Evolutionary conservation across 805 yeast species (phyloP), one percentile per base, ranked within the genome.

Genomic region (Schwanniomyces pseudopolymorphus): DNA sequence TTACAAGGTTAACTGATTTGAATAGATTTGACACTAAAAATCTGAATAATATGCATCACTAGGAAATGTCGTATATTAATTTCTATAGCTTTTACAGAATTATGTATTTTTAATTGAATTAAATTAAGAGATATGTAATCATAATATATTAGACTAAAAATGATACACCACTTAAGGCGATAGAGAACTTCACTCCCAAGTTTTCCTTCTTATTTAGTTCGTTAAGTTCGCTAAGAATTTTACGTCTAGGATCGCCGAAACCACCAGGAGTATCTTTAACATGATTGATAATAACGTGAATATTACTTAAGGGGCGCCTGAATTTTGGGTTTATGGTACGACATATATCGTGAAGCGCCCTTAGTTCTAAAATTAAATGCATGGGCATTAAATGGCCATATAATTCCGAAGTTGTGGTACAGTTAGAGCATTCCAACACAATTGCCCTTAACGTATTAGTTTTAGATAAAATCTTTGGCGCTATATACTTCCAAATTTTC

Each of bases 361-460:
- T 40, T 21, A 91, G 66, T 57, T 89, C 96, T 5, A 66, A 58
- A 10, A 87, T 73, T 24, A 90, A 63, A 53, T 77, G 76, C 2
- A 62, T 55, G 3, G 97, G 96, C 10, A 86, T 83, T 64, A 90
- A 59, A 65, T 90, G 97, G 2, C 97, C 97, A 60, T 81, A 90
- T 21, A 89, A 57, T 5, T 74, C 72, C 8, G 69, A 63, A 1
- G 71, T 68, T 0, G 77, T 73, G 9, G 69, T 65, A 2, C 74
- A 57, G 27, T 45, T 45, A 1, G 54, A 40, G 59, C 97, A 90
- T 62, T 90, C 97, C 20, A 91, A 78, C 13, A 89, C 63, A 1
- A 90, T 77, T 0, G 83, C 81, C 17, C 64, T 69, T 38, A 90
- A 64, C 28, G 43, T 43, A 14, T 51, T 46, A 11, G 63, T 48